A percentile compares a stretch with the other conserved stretches of the same genome.
Conservation (phyloP, 108 stramenopile species). For the Cyclotella kingstonii region DNA sequence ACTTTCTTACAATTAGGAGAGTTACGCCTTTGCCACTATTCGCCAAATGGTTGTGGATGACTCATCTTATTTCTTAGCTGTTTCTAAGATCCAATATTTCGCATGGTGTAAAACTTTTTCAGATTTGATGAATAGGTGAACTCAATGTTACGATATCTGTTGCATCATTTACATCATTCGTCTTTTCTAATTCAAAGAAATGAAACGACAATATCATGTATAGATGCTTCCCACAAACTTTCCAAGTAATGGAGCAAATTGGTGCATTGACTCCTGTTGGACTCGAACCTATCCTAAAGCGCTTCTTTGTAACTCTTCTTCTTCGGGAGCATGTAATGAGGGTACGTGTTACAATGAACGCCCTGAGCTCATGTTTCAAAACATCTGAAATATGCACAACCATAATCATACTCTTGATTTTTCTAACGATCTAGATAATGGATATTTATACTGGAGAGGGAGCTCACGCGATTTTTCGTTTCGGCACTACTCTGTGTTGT, state of each 20-base stretch:
- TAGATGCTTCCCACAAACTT: slow-evolving; percentile 46
- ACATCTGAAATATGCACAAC: background rate
- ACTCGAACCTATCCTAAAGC: slow-evolving; percentile 37
- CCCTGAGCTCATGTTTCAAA: background rate
- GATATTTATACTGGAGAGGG: slow-evolving; percentile 47
- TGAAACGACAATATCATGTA: background rate
- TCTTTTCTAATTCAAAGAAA: background rate
- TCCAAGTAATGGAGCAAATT: slow-evolving; percentile 36
- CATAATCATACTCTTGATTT: background rate
- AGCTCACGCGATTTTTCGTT: slow-evolving; percentile 37
- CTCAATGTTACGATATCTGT: background rate
- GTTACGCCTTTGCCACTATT: slow-evolving; percentile 41
- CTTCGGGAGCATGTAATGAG: slow-evolving; percentile 38
- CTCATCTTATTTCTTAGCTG: slow-evolving; percentile 61
- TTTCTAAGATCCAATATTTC: slow-evolving; percentile 58
- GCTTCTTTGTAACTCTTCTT: slow-evolving; percentile 39
- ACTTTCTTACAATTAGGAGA: slow-evolving; percentile 10
- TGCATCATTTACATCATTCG: background rate
- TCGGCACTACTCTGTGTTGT: slow-evolving; percentile 43
- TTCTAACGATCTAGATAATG: slow-evolving; percentile 20
- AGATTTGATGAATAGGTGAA: slow-evolving; percentile 54
- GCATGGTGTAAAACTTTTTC: slow-evolving; percentile 67
- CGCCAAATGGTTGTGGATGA: slow-evolving; percentile 44
- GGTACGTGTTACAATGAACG: background rate
- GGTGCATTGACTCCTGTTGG: slow-evolving; percentile 40